Percentiles rank a stretch among this genome's conserved stretches.
Conservation (phyloP, 78 protist species). For the Cavenderia fasciculata region DNA sequence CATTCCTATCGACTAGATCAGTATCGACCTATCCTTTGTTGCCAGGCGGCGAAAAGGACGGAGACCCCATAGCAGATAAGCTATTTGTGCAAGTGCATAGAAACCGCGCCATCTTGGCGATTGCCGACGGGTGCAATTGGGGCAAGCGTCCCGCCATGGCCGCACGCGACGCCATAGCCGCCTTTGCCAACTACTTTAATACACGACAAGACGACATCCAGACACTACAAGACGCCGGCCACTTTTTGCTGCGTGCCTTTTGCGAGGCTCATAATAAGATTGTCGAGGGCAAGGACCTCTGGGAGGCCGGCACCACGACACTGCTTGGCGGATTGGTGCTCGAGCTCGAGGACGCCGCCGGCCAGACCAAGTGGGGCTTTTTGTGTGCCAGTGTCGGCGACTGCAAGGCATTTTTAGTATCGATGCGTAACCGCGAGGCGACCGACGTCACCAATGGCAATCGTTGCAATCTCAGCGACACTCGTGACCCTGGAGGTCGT, state of each 20-base stretch:
- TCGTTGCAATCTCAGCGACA: slow-evolving; percentile 65
- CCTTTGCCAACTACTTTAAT: slow-evolving; percentile 55
- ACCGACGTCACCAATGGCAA: slow-evolving; percentile 81
- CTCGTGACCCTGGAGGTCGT: slow-evolving; percentile 84
- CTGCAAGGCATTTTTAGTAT: slow-evolving; percentile 80
- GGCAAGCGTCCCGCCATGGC: slow-evolving; percentile 72
- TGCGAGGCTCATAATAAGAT: slow-evolving; percentile 77
- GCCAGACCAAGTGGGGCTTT: slow-evolving; percentile 78
- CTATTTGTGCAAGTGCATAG: slow-evolving; percentile 54
- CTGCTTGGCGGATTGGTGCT: slow-evolving; percentile 76
- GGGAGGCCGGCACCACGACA: slow-evolving; percentile 88
- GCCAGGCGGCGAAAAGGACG: slow-evolving; percentile 64
- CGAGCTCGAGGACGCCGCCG: slow-evolving; percentile 30
- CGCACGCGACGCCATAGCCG: slow-evolving; percentile 67
- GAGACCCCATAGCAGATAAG: slow-evolving; percentile 75
- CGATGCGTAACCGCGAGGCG: slow-evolving; percentile 26
- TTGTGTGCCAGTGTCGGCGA: slow-evolving; percentile 81
- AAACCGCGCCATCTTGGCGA: slow-evolving; percentile 55
- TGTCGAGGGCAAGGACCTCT: slow-evolving; percentile 69
- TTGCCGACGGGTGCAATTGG: slow-evolving; percentile 84
- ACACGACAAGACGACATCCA: slow-evolving; percentile 30
- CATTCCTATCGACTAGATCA: slow-evolving; percentile 59
- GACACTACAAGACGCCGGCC: slow-evolving; percentile 76
- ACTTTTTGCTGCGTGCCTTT: slow-evolving; percentile 67
- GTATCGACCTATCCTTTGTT: slow-evolving; percentile 59